Base-by-base conservation (phyloP, 305 asterid species). In the Fraxinus sp. region DNA sequence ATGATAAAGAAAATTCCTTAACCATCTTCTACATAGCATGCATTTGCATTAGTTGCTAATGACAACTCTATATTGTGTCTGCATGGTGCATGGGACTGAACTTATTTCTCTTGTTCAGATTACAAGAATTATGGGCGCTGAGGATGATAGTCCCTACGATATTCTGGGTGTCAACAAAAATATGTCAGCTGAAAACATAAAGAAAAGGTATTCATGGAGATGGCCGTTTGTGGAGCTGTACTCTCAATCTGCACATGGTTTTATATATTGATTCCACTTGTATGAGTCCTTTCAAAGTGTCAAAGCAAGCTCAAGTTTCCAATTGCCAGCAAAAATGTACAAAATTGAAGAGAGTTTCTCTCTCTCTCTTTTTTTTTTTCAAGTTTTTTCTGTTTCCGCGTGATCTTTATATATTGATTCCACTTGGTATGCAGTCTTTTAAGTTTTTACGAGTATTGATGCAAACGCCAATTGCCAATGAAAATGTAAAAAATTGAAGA, bases 61-160 rank as follows among this genome's bases (percentile, higher is more conserved):
- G n/a, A 5, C 64, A 52, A 5, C 71, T 79, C 18, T 30, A 7
- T 41, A 9, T 77, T 46, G 52, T 35, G 8, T 68, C 37, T 7
- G 43, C 43, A 37, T 37, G 43, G 43, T 52, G 77, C 76, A 3
- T 46, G 3, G 72, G 43, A 64, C 73, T 81, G 66, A 49, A 49
- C 59, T 49, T 14, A 49, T 78, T 85, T 71, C 43, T 71, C 75
- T 55, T 85, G 78, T 81, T 77, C 87, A 96, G 98, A 88, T 96
- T 86, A 91, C 97, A 77, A 90, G 99, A 90, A 93, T 96, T 82
- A 89, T 92, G 87, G 92, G 88, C 77, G 92, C 94, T 77, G 93
- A 91, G 87, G 91, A 84, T 59, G 94, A 87, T 76, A 91, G 95
- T 84, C 93, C 92, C 9, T 96, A 94, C 84, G 98, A 94, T 84